Evolutionary conservation across 805 yeast genomes (phyloP).

Genomic region (Saccharomyces kudriavzevii): DNA sequence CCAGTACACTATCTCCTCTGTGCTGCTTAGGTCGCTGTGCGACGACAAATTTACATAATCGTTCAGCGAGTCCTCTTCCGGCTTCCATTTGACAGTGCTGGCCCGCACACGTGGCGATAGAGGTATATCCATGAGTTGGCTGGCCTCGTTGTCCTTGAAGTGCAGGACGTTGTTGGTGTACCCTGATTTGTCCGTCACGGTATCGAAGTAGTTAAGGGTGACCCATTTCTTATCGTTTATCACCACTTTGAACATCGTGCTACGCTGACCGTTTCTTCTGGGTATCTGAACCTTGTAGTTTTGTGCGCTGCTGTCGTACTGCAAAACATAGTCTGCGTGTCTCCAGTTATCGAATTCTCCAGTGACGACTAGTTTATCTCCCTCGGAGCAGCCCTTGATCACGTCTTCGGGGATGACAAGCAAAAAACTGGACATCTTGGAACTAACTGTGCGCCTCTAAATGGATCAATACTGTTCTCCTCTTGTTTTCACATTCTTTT

Average conservation of each 20-base stretch:
- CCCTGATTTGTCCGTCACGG: constrained; percentile 17
- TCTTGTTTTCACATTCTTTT: not conserved
- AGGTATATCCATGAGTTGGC: not conserved
- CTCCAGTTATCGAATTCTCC: constrained; percentile 28
- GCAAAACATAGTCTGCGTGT: constrained; percentile 13
- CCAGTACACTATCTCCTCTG: constrained; percentile 17
- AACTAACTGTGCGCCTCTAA: not conserved
- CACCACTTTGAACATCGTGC: constrained; percentile 17
- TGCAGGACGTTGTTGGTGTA: constrained; percentile 18
- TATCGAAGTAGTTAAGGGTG: constrained; percentile 20
- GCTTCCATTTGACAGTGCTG: not conserved
- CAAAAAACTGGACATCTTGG: not conserved
- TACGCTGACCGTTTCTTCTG: constrained; percentile 5
- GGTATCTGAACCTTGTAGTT: constrained; percentile 16
- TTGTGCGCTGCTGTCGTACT: constrained; percentile 7
- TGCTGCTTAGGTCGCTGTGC: constrained; percentile 24
- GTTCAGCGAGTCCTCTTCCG: not conserved
- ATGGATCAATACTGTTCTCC: not conserved
- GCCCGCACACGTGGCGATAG: not conserved
- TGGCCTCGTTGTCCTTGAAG: constrained; percentile 10
- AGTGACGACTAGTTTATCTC: constrained; percentile 11
- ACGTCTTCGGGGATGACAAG: not conserved
- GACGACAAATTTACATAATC: constrained; percentile 26
- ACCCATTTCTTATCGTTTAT: constrained; percentile 23
- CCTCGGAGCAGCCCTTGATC: not conserved